These are phyloP conservation scores for Pichia heedii DNA, from an alignment of 805 yeast species.

Conservation along the genomic window DNA sequence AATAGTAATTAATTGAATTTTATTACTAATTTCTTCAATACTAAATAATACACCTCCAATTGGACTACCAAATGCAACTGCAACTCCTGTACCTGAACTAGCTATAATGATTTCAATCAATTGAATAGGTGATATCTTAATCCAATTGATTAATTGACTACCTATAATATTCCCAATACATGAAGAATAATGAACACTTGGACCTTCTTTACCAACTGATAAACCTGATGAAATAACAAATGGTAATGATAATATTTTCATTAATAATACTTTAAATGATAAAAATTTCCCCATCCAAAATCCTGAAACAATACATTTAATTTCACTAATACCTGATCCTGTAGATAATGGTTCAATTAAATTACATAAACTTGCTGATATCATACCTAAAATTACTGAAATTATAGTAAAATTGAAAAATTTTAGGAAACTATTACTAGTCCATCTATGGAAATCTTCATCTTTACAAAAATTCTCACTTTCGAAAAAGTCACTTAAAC, in stretches of 20 bases:
- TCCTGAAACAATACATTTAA: constrained; percentile 89
- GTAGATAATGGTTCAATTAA: constrained; percentile 82
- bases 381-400: constrained; percentile 52
- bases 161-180: constrained; percentile 87
- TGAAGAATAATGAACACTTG: constrained; percentile 95
- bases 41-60: constrained; percentile 94
- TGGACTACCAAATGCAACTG: constrained; percentile 96
- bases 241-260: constrained; percentile 78
- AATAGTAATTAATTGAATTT: constrained; percentile 66
- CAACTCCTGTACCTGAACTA: constrained; percentile 96
- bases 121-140: constrained; percentile 36
- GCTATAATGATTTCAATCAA: constrained; percentile 66
- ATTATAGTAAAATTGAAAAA: constrained; percentile 52
- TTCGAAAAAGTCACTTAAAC: constrained; percentile 53
- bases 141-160: constrained; percentile 34
- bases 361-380: constrained; percentile 63
- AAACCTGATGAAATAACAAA: constrained; percentile 88
- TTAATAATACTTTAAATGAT: constrained; percentile 57
- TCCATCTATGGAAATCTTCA: constrained; percentile 63
- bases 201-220: constrained; percentile 96
- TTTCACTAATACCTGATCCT: constrained; percentile 96
- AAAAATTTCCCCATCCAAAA: constrained; percentile 73
- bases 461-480: constrained; percentile 71
- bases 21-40: constrained; percentile 79
- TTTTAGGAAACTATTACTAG: constrained; percentile 33